These are phyloP conservation scores for Termitomyces sp. DNA, from an alignment of 1,284 basidiomycete genomes.

Conservation along the genomic window DNA sequence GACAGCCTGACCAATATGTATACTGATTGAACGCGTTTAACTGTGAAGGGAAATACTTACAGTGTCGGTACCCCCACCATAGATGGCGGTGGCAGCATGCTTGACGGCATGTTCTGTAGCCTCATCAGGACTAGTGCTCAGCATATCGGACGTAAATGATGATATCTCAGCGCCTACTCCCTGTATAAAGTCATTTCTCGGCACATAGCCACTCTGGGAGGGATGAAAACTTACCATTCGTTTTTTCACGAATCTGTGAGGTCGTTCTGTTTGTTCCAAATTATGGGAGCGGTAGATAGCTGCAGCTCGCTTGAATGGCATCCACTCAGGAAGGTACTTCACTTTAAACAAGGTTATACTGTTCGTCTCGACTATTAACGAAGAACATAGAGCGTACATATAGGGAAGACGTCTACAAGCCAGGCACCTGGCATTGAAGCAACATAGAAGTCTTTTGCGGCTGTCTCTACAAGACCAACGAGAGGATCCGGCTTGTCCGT, in stretches of 20 bases:
- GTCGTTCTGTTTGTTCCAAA: constrained; percentile 16
- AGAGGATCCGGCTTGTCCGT: constrained; percentile 22
- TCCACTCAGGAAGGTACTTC: constrained; percentile 21
- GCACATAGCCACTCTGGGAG: neutral
- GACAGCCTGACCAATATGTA: constrained; percentile 3
- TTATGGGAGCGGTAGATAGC: constrained; percentile 16
- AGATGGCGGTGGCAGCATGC: constrained; percentile 6
- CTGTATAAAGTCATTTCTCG: constrained; percentile 2
- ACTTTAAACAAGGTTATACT: constrained; percentile 1
- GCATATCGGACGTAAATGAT: constrained; percentile 13
- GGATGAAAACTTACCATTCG: constrained; percentile 15
- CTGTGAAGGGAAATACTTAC: neutral
- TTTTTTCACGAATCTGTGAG: constrained; percentile 22
- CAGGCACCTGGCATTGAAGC: constrained; percentile 23
- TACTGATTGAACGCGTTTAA: neutral
- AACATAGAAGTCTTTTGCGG: constrained; percentile 25
- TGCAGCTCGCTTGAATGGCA: constrained; percentile 22
- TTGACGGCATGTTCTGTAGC: constrained; percentile 8
- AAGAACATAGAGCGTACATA: constrained; percentile 13
- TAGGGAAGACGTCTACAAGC: constrained; percentile 25
- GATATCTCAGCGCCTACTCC: constrained; percentile 11
- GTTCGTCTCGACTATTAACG: neutral
- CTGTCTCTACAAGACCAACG: constrained; percentile 23
- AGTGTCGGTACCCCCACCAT: constrained; percentile 8
- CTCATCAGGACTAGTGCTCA: constrained; percentile 2